Percentiles rank a stretch among this genome's conserved stretches.
phyloP scores from a whole-genome alignment of 163 green algal species.

The Scenedesmus sp. region DNA sequence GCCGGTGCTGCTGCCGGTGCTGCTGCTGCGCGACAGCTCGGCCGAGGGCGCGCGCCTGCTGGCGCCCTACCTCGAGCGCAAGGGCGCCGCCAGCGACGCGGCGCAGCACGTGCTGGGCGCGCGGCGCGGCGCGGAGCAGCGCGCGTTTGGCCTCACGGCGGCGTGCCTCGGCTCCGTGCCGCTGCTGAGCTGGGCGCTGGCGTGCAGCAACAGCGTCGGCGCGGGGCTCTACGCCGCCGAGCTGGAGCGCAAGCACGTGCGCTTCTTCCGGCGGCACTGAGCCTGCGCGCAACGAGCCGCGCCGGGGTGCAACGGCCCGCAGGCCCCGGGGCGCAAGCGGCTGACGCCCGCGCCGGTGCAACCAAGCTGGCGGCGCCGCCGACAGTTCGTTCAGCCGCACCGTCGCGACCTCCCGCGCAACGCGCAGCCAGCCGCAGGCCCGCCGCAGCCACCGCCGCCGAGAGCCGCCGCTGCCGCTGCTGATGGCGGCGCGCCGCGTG shows the following conservation, averaged over 20 bases:
- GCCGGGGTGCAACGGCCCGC: too few relatives aligned
- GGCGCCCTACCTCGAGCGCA: constrained; percentile 8
- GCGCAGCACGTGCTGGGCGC: constrained; percentile 18
- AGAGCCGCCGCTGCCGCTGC: too few relatives aligned
- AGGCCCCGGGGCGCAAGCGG: too few relatives aligned
- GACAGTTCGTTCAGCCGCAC: too few relatives aligned
- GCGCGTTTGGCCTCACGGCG: constrained; percentile 27
- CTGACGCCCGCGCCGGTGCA: too few relatives aligned
- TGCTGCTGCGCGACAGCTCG: constrained; percentile 5
- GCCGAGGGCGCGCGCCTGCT: constrained; percentile 2
- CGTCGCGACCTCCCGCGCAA: too few relatives aligned
- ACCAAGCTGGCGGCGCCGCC: too few relatives aligned
- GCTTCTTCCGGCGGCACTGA: neutral
- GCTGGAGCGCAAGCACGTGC: neutral
- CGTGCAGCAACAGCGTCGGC: constrained; percentile 29
- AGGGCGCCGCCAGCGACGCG: neutral
- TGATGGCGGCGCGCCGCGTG: too few relatives aligned
- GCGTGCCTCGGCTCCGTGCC: constrained; percentile 12
- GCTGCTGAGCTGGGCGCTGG: constrained; percentile 30
- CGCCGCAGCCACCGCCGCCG: too few relatives aligned
- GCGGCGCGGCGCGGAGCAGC: neutral
- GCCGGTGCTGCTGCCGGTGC: constrained; percentile 27
- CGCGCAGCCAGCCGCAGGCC: too few relatives aligned
- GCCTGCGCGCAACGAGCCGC: too few relatives aligned
- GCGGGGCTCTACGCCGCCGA: constrained; percentile 30